Percentiles rank a stretch among this genome's conserved stretches.
Conservation (phyloP, 768 basidiomycete species). For the Calocera viscosa region DNA sequence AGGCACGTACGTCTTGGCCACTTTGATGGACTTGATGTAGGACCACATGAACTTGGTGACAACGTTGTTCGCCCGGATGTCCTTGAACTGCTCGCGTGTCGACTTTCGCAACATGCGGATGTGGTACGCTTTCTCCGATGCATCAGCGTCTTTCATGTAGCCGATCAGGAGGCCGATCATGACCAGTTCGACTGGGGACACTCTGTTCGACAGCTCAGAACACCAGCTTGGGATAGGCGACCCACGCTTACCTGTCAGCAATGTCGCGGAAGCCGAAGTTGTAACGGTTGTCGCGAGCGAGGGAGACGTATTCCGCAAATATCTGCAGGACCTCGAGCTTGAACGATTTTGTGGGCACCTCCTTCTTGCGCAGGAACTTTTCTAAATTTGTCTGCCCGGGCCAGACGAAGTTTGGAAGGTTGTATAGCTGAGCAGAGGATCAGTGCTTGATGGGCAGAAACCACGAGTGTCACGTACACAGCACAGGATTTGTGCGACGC, state of each 20-base stretch:
- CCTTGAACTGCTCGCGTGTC: conserved; percentile 45
- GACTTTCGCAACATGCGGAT: conserved; percentile 45
- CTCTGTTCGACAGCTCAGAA: background rate
- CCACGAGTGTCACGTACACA: conserved; percentile 7
- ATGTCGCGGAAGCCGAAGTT: background rate
- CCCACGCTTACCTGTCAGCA: background rate
- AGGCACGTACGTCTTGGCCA: conserved; percentile 26
- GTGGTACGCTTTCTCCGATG: conserved; percentile 41
- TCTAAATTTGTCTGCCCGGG: conserved; percentile 18
- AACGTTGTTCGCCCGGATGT: conserved; percentile 49
- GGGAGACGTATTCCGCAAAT: background rate
- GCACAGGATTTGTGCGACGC: conserved; percentile 49
- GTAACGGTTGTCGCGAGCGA: conserved; percentile 15
- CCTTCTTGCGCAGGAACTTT: background rate
- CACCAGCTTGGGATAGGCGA: background rate
- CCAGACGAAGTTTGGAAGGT: conserved; percentile 11
- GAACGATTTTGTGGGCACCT: background rate
- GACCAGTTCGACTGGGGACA: background rate
- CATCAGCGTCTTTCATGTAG: conserved; percentile 19
- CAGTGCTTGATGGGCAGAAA: background rate
- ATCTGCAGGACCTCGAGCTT: background rate
- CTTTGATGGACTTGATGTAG: conserved; percentile 35
- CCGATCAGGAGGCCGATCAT: conserved; percentile 1
- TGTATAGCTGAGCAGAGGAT: conserved; percentile 5
- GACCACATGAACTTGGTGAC: conserved; percentile 49